A percentile compares a stretch with the other conserved stretches of the same genome.
phyloP scores from a whole-genome alignment of 228 moss, liverwort and hornwort genomes.

The Sphagnum fallax region DNA sequence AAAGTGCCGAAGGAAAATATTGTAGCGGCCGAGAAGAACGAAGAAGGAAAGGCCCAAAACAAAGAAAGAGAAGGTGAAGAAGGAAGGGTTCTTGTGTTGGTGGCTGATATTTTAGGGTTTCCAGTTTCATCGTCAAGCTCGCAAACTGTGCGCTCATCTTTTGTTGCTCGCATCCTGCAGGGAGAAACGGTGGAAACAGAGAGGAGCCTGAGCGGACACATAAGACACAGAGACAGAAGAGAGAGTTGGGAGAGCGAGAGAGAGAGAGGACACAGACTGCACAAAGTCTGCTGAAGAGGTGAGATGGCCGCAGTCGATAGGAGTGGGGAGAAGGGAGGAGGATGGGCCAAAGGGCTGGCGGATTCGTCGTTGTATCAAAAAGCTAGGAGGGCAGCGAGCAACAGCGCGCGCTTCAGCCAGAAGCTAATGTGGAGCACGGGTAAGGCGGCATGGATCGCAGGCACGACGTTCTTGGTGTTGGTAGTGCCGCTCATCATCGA shows the following conservation, averaged over 20 bases:
- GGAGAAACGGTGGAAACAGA: no score
- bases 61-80: no score
- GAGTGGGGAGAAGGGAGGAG: neutral
- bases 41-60: no score
- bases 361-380: slow-evolving; percentile 65
- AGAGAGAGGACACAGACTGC: neutral
- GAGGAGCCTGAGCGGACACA: no score
- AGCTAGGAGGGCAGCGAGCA: slow-evolving; percentile 71
- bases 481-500: slow-evolving; percentile 95
- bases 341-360: slow-evolving; percentile 7
- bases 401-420: slow-evolving; percentile 82
- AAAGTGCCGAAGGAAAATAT: no score
- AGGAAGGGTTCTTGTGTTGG: no score
- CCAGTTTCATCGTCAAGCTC: no score
- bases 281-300: neutral
- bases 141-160: no score
- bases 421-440: slow-evolving; percentile 97
- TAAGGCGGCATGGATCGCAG: slow-evolving; percentile 96
- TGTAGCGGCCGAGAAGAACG: no score
- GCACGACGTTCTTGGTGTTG: slow-evolving; percentile 84
- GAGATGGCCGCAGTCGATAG: neutral
- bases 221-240: no score
- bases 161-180: no score
- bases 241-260: neutral
- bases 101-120: no score